Evolutionary conservation across 1,284 basidiomycete genomes (phyloP), one percentile per base, ranked within the genome.

Genomic region (Schizopora paradoxa): DNA sequence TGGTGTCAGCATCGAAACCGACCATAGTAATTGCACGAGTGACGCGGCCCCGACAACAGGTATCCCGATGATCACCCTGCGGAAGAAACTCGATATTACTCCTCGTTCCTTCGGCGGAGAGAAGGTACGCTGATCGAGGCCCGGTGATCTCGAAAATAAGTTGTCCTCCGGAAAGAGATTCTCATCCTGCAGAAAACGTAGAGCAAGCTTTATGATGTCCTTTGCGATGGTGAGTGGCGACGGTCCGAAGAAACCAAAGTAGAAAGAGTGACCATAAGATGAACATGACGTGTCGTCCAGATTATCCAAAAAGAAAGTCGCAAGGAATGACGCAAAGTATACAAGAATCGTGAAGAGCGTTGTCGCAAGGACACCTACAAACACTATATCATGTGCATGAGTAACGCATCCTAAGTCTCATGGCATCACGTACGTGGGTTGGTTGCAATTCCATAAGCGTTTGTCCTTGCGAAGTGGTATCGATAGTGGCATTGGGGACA

Each of bases 11-110:
- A 82, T 60, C 16, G 77, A 78, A 13, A 79, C 59, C 4, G 82
- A 75, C 25, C 82, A 58, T 6, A 87, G 61, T 72, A 85, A 76
- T 41, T 85, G 80, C 6, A 87, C 73, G 34, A 89, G 63, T 16
- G 83, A 87, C n/a, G 77, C 76, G 29, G 82, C 83, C 6, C 86
- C 85, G 7, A 90, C 73, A 39, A 88, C 71, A 19, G 86, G 86
- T 10, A 90, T 66, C 16, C 86, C 86, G 16, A 89, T 63, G 11
- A 88, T 54, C 58, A 89, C 82, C 21, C 86, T 76, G 28, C 73
- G 76, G 35, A 85, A 49, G 49, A 88, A 74, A 28, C 72, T 68
- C 47, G 62, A 66, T 13, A 86, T 35, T 22, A 83, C 47, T 25
- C 79, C 67, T 4, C 72, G 70, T 19, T 65, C 59, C 16, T 47